Percentiles rank a stretch among this genome's conserved stretches.
These are phyloP conservation scores for Dictyophora rubrovolvata DNA, from an alignment of 768 basidiomycete species.

Conservation along the genomic window DNA sequence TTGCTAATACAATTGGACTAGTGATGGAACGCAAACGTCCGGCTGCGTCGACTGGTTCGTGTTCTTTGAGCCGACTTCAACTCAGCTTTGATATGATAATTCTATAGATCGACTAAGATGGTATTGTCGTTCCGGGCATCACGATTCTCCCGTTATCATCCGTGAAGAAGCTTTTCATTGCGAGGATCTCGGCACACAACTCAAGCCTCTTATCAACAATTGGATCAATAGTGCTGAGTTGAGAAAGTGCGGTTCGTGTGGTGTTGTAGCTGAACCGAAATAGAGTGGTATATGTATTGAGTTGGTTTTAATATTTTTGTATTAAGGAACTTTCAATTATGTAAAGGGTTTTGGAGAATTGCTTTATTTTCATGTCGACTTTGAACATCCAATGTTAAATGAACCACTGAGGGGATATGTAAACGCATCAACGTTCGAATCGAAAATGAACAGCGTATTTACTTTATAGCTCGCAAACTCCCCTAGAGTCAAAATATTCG, in stretches of 20 bases:
- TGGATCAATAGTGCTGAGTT: conserved; percentile 50
- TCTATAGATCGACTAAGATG: conserved; percentile 76
- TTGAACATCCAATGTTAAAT: too few relatives aligned
- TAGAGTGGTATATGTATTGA: conserved; percentile 13
- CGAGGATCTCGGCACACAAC: conserved; percentile 83
- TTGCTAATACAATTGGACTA: conserved; percentile 58
- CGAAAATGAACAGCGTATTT: not conserved
- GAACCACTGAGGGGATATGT: too few relatives aligned
- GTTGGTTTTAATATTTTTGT: too few relatives aligned
- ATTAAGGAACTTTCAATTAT: too few relatives aligned
- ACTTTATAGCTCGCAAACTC: not conserved
- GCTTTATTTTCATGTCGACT: too few relatives aligned
- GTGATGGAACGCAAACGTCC: conserved; percentile 86
- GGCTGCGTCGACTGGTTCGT: conserved; percentile 53
- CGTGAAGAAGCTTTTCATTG: conserved; percentile 79
- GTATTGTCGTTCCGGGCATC: conserved; percentile 68
- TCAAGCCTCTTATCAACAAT: conserved; percentile 81
- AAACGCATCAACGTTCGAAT: too few relatives aligned
- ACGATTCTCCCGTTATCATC: conserved; percentile 62
- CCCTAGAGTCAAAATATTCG: conserved; percentile 21
- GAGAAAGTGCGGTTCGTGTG: conserved; percentile 64
- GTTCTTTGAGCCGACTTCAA: too few relatives aligned
- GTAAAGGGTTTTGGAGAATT: too few relatives aligned
- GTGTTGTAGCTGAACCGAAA: conserved; percentile 48
- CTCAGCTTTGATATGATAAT: conserved; percentile 13